Conservation (phyloP, 2,329 filamentous ascomycete genomes). For the Hawksworthiomyces lignivorus region DNA sequence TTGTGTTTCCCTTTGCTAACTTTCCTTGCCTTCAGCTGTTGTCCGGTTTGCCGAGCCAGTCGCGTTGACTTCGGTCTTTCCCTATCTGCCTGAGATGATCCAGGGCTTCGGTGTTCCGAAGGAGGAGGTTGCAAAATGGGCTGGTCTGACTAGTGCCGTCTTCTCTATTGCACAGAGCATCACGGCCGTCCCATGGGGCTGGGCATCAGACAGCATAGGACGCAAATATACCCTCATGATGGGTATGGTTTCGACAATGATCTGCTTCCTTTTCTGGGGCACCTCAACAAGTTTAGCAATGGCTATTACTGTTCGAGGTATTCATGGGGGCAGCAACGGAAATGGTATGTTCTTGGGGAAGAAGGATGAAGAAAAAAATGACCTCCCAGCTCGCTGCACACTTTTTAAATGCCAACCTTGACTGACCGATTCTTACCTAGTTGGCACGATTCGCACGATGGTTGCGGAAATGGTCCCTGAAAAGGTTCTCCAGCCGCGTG, state of each 20-base stretch:
- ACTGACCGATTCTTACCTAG: conserved; percentile 35
- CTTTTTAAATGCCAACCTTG: too few species aligned
- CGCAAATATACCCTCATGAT: conserved; percentile 74
- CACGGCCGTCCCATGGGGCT: conserved; percentile 69
- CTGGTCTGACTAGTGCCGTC: conserved; percentile 63
- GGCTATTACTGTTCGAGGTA: conserved; percentile 67
- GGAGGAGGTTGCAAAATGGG: conserved; percentile 71
- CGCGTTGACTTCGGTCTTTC: conserved; percentile 64
- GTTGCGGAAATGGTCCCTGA: conserved; percentile 90
- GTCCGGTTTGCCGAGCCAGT: conserved; percentile 72
- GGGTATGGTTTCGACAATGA: conserved; percentile 71
- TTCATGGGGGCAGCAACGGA: conserved; percentile 81
- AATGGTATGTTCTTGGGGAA: conserved; percentile 48
- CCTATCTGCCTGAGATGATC: conserved; percentile 74
- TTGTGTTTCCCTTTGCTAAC: background rate
- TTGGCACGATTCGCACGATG: conserved; percentile 87
- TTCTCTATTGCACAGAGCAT: conserved; percentile 66
- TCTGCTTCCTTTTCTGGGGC: conserved; percentile 74
- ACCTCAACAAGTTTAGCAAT: conserved; percentile 71
- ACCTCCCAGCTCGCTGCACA: too few species aligned
- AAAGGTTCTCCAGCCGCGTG: conserved; percentile 75
- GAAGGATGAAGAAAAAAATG: too few species aligned
- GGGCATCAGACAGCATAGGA: conserved; percentile 68
- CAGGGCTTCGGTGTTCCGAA: conserved; percentile 65
- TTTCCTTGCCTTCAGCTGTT: conserved; percentile 47